phyloP scores from a whole-genome alignment of 2,329 filamentous ascomycete species.

The Thielaviopsis euricoi region DNA sequence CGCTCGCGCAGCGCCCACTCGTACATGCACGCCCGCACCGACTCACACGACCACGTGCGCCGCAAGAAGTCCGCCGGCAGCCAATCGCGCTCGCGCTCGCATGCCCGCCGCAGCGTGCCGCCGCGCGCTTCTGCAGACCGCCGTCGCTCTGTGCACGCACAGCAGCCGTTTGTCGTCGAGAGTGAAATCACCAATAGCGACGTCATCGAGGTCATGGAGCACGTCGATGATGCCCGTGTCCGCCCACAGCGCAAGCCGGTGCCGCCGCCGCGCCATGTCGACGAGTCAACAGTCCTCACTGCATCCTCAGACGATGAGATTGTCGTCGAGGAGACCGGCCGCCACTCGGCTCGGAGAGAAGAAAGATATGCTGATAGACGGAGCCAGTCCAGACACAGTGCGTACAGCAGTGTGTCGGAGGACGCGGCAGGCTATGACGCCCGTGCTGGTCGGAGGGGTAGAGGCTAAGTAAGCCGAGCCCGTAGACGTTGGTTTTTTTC shows the following conservation, averaged over 20 bases:
- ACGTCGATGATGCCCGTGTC: neutral
- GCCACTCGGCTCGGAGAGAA: neutral
- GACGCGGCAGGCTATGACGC: neutral
- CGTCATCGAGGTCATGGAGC: neutral
- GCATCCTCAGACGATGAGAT: neutral
- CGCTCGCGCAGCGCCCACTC: neutral
- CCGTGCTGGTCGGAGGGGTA: neutral
- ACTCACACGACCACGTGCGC: neutral
- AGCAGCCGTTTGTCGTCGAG: neutral
- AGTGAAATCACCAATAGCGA: constrained; percentile 1
- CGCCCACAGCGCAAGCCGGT: neutral
- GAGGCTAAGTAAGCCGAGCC: neutral
- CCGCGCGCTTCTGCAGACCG: neutral
- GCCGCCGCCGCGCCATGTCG: neutral
- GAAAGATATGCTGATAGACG: neutral
- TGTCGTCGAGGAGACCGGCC: constrained; percentile 2
- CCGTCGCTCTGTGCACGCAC: neutral
- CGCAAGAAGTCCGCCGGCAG: neutral
- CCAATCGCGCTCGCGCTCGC: neutral
- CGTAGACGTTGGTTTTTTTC: neutral
- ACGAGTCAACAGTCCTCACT: neutral
- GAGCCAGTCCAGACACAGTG: constrained; percentile 4
- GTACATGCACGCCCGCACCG: constrained; percentile 4
- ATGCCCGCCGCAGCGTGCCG: neutral
- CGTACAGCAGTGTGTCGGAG: constrained; percentile 3